Evolutionary conservation across 805 yeast genomes (phyloP), one percentile per base, ranked within the genome.

Genomic region (Scheffersomyces amazonensis): DNA sequence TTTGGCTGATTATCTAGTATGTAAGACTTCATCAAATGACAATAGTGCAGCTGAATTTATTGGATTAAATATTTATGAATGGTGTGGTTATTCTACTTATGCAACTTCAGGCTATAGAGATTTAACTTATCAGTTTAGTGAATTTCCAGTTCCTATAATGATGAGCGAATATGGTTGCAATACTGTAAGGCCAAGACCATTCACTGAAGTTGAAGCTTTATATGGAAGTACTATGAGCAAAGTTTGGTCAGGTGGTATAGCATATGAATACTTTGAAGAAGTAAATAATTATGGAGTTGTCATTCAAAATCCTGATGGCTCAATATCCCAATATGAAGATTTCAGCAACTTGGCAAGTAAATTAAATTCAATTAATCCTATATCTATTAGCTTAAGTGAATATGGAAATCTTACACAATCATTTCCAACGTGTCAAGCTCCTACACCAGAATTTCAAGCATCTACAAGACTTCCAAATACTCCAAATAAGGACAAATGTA

Each of bases 401-500:
- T 21, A 16, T 15, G 6, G n/a, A 23, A n/a, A 17, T 15, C 6
- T 6, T n/a, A 16, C 30, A n/a, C 5, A 13, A 4, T 3, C 30
- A 13, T 27, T 5, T 15, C 10, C 5, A 4, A 10, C n/a, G 15
- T 27, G 30, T 27, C 5, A 12, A 15, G 17, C n/a, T 13, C 30
- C 30, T 8, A 13, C 30, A 6, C n/a, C 16, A n/a, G 12, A 6
- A 16, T 55, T 63, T 60, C 38, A 44, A 10, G 58, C 49, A 1
- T 47, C 61, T 15, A 31, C 27, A 3, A 32, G 30, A 1, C 44
- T 72, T 22, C 78, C 78, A 0, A 59, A 52, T 5, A 59, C 66
- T 1, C 78, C 80, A 2, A 63, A 68, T 40, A 44, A 56, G 8
- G 65, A 62, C 12, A 55, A 63, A 36, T 74, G 78, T 51, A 73